Evolutionary conservation across 176 grass and related monocot species (phyloP), one percentile per base, ranked within the genome.

Genomic region (Neostapfia colusana): DNA sequence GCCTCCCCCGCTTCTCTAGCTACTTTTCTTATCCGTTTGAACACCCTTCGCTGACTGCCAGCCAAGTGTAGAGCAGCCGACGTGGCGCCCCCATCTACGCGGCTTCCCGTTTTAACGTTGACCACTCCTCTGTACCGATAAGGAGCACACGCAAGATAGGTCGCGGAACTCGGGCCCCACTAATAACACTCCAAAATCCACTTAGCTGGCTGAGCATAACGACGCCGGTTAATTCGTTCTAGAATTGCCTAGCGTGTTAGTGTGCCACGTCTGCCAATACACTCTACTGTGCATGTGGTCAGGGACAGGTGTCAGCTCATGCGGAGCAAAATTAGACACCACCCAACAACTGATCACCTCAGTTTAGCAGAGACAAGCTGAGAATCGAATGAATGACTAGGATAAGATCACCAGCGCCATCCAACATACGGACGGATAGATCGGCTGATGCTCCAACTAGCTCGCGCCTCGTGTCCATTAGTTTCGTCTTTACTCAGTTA

Each of bases 1-100:
- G 14, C 24, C 36, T 11, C 7, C 45, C 3, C 2, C 31, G 31
- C 31, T 31, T 3, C 31, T 31, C 3, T 31, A 31, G 31, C 31
- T 4, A 18, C 73, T 76, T 75, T 62, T 76, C 73, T 76, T 76
- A 76, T 76, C 73, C 57, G 26, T 36, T 51, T 1, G 0, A 10
- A n/a, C 46, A 11, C 11, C 56, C 10, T n/a, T 34, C 44, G 6
- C 40, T 25, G 14, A n/a, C n/a, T n/a, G 58, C 14, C 31, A 12
- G 57, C 73, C 73, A 76, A 76, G 73, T 76, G 57, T 46, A 7
- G 1, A 0, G 2, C 7, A 10, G 73, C 23, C 1, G 72, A 75
- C 73, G 73, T 75, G 73, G 73, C 73, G 23, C 23, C 8, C 21
- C 15, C 23, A 23, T 20, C 39, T 15, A 58, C 71, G 51, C 70